Conservation (phyloP, 805 yeast genomes). For the Metschnikowia colocasiae region DNA sequence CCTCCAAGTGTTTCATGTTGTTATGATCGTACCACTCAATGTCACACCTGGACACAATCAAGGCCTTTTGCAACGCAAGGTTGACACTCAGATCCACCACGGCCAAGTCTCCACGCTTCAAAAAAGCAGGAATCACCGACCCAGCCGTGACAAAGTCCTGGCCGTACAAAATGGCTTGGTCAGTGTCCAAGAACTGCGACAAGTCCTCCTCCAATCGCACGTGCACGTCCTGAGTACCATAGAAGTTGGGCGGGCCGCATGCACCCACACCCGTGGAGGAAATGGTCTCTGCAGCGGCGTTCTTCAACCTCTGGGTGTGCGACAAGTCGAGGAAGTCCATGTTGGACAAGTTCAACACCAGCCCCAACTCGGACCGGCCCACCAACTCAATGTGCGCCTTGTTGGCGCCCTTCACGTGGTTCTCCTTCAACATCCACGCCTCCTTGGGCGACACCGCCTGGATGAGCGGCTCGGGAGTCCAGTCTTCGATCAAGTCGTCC, state of each 20-base stretch:
- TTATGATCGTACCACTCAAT: conserved; percentile 84
- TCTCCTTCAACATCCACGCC: conserved; percentile 56
- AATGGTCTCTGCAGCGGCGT: conserved; percentile 56
- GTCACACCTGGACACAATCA: conserved; percentile 80
- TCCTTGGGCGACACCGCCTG: conserved; percentile 49
- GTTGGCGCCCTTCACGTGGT: conserved; percentile 59
- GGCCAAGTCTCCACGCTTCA: conserved; percentile 91
- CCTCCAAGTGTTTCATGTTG: conserved; percentile 78
- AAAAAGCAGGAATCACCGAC: conserved; percentile 87
- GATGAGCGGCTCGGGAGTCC: conserved; percentile 88
- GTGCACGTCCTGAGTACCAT: conserved; percentile 93
- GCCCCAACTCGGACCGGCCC: conserved; percentile 22
- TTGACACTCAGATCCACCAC: conserved; percentile 80
- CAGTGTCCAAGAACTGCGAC: conserved; percentile 72
- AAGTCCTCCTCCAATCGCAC: conserved; percentile 71
- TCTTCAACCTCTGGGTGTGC: conserved; percentile 41
- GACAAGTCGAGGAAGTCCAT: conserved; percentile 69
- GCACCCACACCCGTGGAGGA: conserved; percentile 88
- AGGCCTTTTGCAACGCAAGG: conserved; percentile 81
- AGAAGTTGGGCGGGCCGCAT: conserved; percentile 97
- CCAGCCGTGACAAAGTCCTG: conserved; percentile 88
- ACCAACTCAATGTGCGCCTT: conserved; percentile 35
- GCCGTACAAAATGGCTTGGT: conserved; percentile 79
- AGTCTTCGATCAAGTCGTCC: conserved; percentile 80
- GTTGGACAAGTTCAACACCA: conserved; percentile 64